A percentile compares a stretch with the other conserved stretches of the same genome.
Conservation (phyloP, 257 asterid genomes). For the Salvia rosmarinus region DNA sequence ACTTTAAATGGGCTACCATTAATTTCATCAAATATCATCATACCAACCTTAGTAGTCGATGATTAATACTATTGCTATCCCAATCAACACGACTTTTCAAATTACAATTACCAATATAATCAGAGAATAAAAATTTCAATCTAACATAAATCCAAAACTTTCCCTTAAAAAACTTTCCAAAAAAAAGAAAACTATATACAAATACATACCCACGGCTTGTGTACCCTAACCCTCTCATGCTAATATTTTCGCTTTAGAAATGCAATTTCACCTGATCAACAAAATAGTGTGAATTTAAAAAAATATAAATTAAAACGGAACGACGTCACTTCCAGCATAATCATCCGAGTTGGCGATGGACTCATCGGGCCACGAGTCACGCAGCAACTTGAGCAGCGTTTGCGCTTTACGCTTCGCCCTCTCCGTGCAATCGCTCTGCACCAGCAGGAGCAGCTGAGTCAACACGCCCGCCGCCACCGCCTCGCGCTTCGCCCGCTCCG, state of each 20-base stretch:
- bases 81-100: not conserved
- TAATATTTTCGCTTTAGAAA: slow-evolving; percentile 12
- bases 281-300: not conserved
- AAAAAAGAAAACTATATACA: slow-evolving; percentile 38
- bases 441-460: slow-evolving; percentile 76
- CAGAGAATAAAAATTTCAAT: not conserved
- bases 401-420: slow-evolving; percentile 96
- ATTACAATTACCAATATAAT: not conserved
- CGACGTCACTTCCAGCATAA: slow-evolving; percentile 79
- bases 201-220: slow-evolving; percentile 41
- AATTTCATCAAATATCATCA: not conserved
- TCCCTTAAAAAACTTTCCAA: slow-evolving; percentile 7
- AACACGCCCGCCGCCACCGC: slow-evolving; percentile 83
- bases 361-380: slow-evolving; percentile 83
- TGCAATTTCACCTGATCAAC: slow-evolving; percentile 23
- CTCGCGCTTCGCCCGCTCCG: slow-evolving; percentile 63
- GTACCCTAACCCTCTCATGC: slow-evolving; percentile 38
- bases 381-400: slow-evolving; percentile 77
- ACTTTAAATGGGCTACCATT: not conserved
- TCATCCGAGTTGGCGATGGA: slow-evolving; percentile 66
- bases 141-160: not conserved
- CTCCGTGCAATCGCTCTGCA: slow-evolving; percentile 97
- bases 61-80: not conserved
- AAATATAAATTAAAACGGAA: slow-evolving; percentile 45
- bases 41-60: not conserved